A percentile compares a stretch with the other conserved stretches of the same genome.
phyloP scores from a whole-genome alignment of 805 yeast genomes.

The Myxozyma kluyveri region DNA sequence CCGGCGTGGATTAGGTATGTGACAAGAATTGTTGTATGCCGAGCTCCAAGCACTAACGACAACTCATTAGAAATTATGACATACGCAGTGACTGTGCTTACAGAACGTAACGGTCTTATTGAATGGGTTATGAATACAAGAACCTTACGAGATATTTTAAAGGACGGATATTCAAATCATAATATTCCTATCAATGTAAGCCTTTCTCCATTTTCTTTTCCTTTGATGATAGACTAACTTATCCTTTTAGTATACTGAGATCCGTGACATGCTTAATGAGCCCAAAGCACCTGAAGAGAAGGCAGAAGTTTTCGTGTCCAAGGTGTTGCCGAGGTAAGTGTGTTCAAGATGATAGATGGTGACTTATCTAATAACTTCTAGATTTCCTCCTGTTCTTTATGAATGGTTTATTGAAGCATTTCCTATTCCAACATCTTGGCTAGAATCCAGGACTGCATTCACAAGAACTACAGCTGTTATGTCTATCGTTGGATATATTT shows the following conservation, averaged over 20 bases:
- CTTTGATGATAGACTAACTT: not conserved
- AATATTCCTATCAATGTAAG: conserved; percentile 36
- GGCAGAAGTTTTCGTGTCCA: conserved; percentile 7
- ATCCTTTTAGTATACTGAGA: not conserved
- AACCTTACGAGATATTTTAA: conserved; percentile 65
- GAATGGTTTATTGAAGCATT: conserved; percentile 87
- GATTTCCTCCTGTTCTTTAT: conserved; percentile 67
- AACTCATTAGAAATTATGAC: conserved; percentile 57
- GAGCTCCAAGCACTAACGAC: too few relatives aligned
- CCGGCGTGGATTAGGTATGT: conserved; percentile 54
- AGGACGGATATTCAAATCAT: conserved; percentile 44
- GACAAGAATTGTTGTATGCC: not conserved
- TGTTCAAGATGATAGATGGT: too few relatives aligned
- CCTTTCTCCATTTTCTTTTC: not conserved
- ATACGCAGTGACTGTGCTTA: conserved; percentile 84
- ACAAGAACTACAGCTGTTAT: conserved; percentile 86
- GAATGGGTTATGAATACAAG: conserved; percentile 81
- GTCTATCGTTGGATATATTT: conserved; percentile 93
- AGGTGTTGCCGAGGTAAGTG: conserved; percentile 21
- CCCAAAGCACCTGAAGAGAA: not conserved
- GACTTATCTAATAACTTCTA: not conserved
- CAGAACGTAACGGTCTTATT: conserved; percentile 83
- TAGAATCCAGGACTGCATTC: conserved; percentile 67
- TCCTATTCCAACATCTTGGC: conserved; percentile 89
- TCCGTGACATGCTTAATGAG: not conserved